Conservation (phyloP, 129 eudicot species). For the Artemisia annua region DNA sequence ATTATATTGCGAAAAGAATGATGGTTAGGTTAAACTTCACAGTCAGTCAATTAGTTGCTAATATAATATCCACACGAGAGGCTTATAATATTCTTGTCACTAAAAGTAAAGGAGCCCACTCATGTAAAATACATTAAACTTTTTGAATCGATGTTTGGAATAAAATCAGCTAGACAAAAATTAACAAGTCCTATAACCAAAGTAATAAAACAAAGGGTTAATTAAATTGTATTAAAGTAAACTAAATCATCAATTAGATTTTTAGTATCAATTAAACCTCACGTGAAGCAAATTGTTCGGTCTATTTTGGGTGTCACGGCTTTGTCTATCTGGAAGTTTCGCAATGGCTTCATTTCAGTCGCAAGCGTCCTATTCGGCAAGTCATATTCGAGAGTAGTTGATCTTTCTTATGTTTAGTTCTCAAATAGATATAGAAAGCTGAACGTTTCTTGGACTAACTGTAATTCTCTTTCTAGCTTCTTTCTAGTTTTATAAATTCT, state of each 20-base stretch:
- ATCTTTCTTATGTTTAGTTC: background rate
- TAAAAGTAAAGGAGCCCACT: background rate
- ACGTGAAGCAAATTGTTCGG: background rate
- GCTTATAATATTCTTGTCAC: background rate
- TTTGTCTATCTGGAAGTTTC: background rate
- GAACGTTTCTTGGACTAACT: background rate
- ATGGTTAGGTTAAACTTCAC: slow-evolving; percentile 13
- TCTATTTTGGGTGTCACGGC: background rate
- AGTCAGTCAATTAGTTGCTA: background rate
- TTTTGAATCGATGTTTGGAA: too few species aligned
- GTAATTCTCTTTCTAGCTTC: too few species aligned
- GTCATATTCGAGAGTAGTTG: background rate
- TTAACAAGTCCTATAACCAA: too few species aligned
- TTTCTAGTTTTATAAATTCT: too few species aligned
- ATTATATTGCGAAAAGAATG: slow-evolving; percentile 1
- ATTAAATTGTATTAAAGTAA: too few species aligned
- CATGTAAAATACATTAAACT: background rate
- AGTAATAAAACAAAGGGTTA: too few species aligned
- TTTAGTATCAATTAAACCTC: background rate
- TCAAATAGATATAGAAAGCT: too few species aligned
- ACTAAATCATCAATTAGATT: too few species aligned
- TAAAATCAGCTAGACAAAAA: too few species aligned
- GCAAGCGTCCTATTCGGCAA: background rate
- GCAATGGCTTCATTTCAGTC: background rate
- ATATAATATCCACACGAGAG: background rate